A percentile compares a stretch with the other conserved stretches of the same genome.
Conservation (phyloP, 495 filamentous ascomycete species). For the Trichoderma reesei region DNA sequence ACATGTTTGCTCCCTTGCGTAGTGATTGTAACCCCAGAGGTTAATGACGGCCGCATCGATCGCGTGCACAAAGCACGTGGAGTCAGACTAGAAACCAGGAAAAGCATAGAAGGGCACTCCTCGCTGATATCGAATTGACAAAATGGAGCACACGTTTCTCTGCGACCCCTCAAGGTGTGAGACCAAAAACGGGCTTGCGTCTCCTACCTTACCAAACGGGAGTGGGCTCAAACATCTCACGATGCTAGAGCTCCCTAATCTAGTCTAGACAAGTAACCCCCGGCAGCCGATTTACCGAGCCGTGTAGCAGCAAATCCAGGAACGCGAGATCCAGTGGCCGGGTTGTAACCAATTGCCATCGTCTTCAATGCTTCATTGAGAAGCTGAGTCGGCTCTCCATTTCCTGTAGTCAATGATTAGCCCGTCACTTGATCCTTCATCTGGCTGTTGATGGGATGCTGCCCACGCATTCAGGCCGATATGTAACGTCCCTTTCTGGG, state of each 20-base stretch:
- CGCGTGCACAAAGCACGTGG: neutral
- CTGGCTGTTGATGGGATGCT: neutral
- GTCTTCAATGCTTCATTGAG: neutral
- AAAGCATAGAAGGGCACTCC: neutral
- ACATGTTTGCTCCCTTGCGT: neutral
- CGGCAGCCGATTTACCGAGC: slow-evolving; percentile 2
- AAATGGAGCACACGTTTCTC: neutral
- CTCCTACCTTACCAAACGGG: neutral
- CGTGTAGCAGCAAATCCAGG: slow-evolving; percentile 4
- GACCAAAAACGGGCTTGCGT: neutral
- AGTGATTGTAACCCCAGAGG: neutral
- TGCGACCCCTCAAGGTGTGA: neutral
- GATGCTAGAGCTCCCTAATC: slow-evolving; percentile 2
- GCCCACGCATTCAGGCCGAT: neutral
- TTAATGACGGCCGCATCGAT: neutral
- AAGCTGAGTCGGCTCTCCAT: neutral
- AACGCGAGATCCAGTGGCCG: slow-evolving; percentile 2
- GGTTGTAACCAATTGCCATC: neutral
- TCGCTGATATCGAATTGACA: neutral
- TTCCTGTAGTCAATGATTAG: neutral
- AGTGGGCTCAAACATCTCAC: slow-evolving; percentile 2
- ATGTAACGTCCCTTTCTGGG: neutral
- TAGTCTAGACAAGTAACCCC: neutral
- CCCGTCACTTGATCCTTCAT: slow-evolving; percentile 7
- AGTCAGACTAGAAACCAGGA: neutral